phyloP scores from a whole-genome alignment of 768 basidiomycete genomes.

The Lentinula guzmanii region DNA sequence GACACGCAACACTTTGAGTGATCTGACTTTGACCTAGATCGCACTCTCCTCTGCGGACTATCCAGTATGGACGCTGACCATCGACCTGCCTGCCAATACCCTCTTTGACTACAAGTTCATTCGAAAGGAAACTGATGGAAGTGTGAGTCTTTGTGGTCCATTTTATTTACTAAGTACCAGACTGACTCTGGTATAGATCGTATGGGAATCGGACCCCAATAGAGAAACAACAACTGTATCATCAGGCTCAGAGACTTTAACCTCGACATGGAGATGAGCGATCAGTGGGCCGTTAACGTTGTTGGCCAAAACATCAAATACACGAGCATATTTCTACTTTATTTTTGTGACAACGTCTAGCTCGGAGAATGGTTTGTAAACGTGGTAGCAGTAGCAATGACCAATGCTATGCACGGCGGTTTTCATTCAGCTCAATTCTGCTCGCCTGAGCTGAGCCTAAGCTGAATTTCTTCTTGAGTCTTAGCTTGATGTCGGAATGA shows the following conservation, averaged over 20 bases:
- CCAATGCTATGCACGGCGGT: no score
- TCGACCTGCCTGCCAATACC: slow-evolving; percentile 43
- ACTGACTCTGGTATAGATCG: slow-evolving; percentile 26
- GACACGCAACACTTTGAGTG: not conserved
- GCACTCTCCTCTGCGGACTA: slow-evolving; percentile 46
- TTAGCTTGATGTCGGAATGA: no score
- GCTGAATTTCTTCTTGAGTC: no score
- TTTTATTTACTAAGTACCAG: not conserved
- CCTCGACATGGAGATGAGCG: slow-evolving; percentile 37
- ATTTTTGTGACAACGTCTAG: no score
- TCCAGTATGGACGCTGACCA: slow-evolving; percentile 47
- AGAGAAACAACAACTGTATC: slow-evolving; percentile 36
- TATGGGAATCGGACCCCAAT: slow-evolving; percentile 62
- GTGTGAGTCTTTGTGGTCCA: slow-evolving; percentile 25
- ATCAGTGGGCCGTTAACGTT: not conserved
- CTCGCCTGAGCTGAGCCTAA: no score
- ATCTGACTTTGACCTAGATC: slow-evolving; percentile 27
- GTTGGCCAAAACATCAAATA: no score
- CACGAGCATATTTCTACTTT: no score
- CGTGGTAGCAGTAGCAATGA: no score
- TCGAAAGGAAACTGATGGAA: slow-evolving; percentile 45
- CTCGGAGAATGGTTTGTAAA: no score
- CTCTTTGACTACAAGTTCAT: slow-evolving; percentile 59
- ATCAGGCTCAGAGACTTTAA: slow-evolving; percentile 34
- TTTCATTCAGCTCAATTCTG: no score